phyloP scores from a whole-genome alignment of 2,329 filamentous ascomycete species.

The Harringtonia lauricola region DNA sequence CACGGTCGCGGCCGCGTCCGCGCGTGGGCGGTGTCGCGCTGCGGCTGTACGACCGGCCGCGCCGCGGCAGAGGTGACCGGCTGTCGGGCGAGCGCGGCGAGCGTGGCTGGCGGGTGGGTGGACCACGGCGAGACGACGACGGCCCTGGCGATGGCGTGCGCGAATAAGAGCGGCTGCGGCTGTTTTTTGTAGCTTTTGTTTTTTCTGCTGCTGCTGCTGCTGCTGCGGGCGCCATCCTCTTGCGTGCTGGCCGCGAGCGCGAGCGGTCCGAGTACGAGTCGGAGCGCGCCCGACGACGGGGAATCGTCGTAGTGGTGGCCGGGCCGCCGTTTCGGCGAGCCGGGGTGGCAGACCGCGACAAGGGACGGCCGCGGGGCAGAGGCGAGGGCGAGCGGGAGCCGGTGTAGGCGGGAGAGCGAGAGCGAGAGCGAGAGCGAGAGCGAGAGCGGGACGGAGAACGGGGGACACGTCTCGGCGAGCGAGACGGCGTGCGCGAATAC shows the following conservation, averaged over 20 bases:
- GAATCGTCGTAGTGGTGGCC: neutral
- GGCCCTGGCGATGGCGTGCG: conserved; percentile 3
- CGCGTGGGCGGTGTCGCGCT: neutral
- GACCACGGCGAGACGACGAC: too few relatives aligned
- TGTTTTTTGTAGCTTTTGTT: too few relatives aligned
- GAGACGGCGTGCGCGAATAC: conserved; percentile 32
- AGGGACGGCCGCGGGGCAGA: too few relatives aligned
- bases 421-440: conserved; percentile 31
- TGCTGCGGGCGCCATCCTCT: too few relatives aligned
- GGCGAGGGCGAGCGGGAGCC: conserved; percentile 13
- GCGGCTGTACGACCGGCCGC: neutral
- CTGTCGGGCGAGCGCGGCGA: too few relatives aligned
- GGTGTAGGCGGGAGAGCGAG: conserved; percentile 23
- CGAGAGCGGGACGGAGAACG: conserved; percentile 4
- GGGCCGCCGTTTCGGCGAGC: neutral
- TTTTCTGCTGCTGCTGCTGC: too few relatives aligned
- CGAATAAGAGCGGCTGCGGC: too few relatives aligned
- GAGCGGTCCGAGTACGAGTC: conserved; percentile 14
- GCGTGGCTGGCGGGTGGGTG: too few relatives aligned
- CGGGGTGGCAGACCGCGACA: neutral
- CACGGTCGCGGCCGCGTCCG: too few relatives aligned
- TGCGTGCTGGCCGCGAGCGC: too few relatives aligned
- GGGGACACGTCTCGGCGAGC: conserved; percentile 16
- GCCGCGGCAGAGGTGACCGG: neutral
- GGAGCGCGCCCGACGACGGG: conserved; percentile 11